Evolutionary conservation across 169 alveolate genomes (phyloP).

Genomic region (Babesia caballi): DNA sequence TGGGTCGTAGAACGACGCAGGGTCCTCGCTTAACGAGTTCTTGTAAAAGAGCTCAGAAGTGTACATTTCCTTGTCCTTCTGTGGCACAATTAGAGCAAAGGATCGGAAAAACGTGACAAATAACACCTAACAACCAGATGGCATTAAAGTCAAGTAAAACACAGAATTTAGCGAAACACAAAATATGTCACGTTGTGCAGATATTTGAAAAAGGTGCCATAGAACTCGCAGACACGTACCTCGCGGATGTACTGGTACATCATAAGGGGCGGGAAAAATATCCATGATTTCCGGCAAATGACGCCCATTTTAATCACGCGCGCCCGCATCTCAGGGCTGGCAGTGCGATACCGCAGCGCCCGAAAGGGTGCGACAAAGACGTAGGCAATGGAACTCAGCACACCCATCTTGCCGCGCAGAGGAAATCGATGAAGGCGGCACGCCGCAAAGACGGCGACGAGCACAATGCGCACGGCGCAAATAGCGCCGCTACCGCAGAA

Average conservation of each 20-base stretch:
- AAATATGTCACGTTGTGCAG: too few species aligned
- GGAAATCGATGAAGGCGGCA: too few species aligned
- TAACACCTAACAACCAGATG: not conserved
- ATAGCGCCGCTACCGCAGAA: not conserved
- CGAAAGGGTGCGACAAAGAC: constrained; percentile 46
- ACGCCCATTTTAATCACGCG: constrained; percentile 61
- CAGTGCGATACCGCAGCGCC: constrained; percentile 47
- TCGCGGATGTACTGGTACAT: constrained; percentile 81
- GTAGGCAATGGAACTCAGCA: constrained; percentile 19
- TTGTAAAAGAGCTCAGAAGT: constrained; percentile 71
- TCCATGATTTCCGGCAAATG: constrained; percentile 65
- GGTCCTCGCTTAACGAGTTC: constrained; percentile 42
- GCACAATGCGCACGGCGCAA: constrained; percentile 1
- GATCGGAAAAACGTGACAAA: too few species aligned
- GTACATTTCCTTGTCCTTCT: constrained; percentile 71
- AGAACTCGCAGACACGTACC: constrained; percentile 37
- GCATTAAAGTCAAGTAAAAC: not conserved
- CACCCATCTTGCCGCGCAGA: constrained; percentile 41
- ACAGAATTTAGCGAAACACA: not conserved
- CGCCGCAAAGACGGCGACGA: too few species aligned
- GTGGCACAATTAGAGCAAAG: not conserved
- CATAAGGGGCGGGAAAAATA: constrained; percentile 77
- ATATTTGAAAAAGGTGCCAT: not conserved
- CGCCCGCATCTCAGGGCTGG: constrained; percentile 37
- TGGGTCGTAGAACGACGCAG: constrained; percentile 64